Evolutionary conservation across 1,139 yeast genomes (phyloP).

Genomic region (Taphrina betulina): DNA sequence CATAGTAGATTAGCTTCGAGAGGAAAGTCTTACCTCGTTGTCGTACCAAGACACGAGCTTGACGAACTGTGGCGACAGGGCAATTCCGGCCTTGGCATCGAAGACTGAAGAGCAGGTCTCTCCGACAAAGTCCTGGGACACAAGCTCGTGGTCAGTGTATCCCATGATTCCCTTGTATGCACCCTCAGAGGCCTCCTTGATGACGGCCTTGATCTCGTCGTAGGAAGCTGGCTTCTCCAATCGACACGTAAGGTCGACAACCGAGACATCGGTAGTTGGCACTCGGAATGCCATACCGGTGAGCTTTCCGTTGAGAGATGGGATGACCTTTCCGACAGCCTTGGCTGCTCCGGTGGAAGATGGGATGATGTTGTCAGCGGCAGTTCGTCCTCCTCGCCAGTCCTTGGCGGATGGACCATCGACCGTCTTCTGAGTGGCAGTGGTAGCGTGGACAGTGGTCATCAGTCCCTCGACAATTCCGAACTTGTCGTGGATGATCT

Average conservation of each 20-base stretch:
- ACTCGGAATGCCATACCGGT: slow-evolving; percentile 88
- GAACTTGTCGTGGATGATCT: slow-evolving; percentile 73
- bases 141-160: slow-evolving; percentile 85
- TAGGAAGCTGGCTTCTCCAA: slow-evolving; percentile 67
- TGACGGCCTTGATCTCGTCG: slow-evolving; percentile 70
- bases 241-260: slow-evolving; percentile 69
- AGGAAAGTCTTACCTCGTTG: too few relatives aligned
- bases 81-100: slow-evolving; percentile 82
- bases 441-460: slow-evolving; percentile 89
- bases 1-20: too few relatives aligned
- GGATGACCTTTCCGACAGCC: slow-evolving; percentile 89
- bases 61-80: slow-evolving; percentile 76
- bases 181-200: slow-evolving; percentile 65
- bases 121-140: slow-evolving; percentile 78
- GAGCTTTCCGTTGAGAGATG: slow-evolving; percentile 81
- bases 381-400: slow-evolving; percentile 95
- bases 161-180: slow-evolving; percentile 77
- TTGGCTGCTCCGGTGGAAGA: slow-evolving; percentile 92
- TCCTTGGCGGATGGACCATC: slow-evolving; percentile 92
- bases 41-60: slow-evolving; percentile 89
- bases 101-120: slow-evolving; percentile 77
- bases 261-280: slow-evolving; percentile 83
- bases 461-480: slow-evolving; percentile 84
- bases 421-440: slow-evolving; percentile 88
- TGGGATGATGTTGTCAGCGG: slow-evolving; percentile 85